Evolutionary conservation across 208 protist genomes (phyloP).

Genomic region (Strigomonas culicis): DNA sequence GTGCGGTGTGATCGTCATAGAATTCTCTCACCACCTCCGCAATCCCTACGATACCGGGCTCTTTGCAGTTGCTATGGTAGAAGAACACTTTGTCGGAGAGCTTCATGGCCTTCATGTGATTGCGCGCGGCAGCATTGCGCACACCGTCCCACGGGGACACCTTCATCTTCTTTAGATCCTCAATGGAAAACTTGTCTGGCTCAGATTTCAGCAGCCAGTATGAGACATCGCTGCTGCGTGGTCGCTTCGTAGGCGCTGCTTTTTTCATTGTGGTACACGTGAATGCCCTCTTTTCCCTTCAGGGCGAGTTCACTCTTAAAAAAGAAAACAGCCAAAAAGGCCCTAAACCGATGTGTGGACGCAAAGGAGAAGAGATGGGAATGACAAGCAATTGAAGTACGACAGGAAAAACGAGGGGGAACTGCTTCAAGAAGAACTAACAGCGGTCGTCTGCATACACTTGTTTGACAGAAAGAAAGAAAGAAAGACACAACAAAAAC

Average conservation of each 20-base stretch:
- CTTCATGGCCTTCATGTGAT: constrained; percentile 82
- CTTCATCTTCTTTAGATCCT: constrained; percentile 45
- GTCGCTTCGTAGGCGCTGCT: constrained; percentile 29
- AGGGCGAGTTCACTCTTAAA: too few species aligned
- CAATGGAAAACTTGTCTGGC: constrained; percentile 78
- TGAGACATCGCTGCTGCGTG: constrained; percentile 29
- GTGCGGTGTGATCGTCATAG: constrained; percentile 76
- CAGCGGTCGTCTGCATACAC: not conserved
- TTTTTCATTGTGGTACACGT: not conserved
- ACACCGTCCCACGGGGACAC: constrained; percentile 81
- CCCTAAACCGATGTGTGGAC: too few species aligned
- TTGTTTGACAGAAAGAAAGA: not conserved
- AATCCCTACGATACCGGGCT: constrained; percentile 69
- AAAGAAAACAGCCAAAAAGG: too few species aligned
- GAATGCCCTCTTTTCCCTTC: too few species aligned
- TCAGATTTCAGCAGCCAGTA: constrained; percentile 89
- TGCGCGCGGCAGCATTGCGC: constrained; percentile 82
- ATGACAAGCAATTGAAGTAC: too few species aligned
- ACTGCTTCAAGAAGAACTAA: constrained; percentile 1
- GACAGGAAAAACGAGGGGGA: not conserved
- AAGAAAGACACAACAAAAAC: not conserved
- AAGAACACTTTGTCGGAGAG: constrained; percentile 76
- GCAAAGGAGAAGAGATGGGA: too few species aligned
- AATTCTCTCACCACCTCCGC: constrained; percentile 44
- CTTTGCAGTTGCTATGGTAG: constrained; percentile 85